These are phyloP conservation scores for Fusarium denticulatum DNA, from an alignment of 2,329 filamentous ascomycete genomes.

Conservation along the genomic window DNA sequence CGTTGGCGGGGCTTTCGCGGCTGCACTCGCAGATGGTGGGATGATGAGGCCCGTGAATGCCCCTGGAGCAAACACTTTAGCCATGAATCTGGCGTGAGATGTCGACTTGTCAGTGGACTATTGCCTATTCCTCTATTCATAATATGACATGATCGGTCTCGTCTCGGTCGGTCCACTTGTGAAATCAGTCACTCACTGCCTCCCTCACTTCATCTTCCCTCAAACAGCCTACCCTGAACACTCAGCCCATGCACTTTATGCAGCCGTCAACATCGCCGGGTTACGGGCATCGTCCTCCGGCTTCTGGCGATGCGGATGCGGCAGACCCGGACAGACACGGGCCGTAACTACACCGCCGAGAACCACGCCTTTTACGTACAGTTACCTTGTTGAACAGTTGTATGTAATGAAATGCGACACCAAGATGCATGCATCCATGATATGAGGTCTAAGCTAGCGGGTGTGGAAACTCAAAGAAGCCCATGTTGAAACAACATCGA, in stretches of 20 bases:
- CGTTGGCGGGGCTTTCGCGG: slow-evolving; percentile 35
- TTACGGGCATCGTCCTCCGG: slow-evolving; percentile 22
- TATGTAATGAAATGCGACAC: not conserved
- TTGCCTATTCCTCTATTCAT: not conserved
- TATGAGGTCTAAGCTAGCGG: slow-evolving; percentile 23
- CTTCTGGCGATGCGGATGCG: slow-evolving; percentile 36
- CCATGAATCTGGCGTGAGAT: slow-evolving; percentile 26
- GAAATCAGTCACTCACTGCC: slow-evolving; percentile 1
- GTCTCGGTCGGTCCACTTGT: slow-evolving; percentile 17
- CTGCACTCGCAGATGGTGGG: slow-evolving; percentile 30
- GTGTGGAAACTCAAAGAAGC: slow-evolving; percentile 18
- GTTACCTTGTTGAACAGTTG: slow-evolving; percentile 14
- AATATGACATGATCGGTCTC: slow-evolving; percentile 21
- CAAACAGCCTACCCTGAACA: not conserved
- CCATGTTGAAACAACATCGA: not conserved
- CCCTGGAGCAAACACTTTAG: slow-evolving; percentile 21
- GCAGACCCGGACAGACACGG: slow-evolving; percentile 29
- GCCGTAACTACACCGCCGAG: slow-evolving; percentile 11
- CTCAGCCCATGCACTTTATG: not conserved
- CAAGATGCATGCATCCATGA: not conserved
- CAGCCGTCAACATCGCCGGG: slow-evolving; percentile 13
- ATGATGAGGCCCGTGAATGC: slow-evolving; percentile 26
- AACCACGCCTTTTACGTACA: slow-evolving; percentile 13
- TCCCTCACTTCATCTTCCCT: not conserved
- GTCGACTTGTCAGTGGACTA: not conserved